These are phyloP conservation scores for Leccinum subgranulosum DNA, from an alignment of 768 basidiomycete genomes.

Conservation along the genomic window DNA sequence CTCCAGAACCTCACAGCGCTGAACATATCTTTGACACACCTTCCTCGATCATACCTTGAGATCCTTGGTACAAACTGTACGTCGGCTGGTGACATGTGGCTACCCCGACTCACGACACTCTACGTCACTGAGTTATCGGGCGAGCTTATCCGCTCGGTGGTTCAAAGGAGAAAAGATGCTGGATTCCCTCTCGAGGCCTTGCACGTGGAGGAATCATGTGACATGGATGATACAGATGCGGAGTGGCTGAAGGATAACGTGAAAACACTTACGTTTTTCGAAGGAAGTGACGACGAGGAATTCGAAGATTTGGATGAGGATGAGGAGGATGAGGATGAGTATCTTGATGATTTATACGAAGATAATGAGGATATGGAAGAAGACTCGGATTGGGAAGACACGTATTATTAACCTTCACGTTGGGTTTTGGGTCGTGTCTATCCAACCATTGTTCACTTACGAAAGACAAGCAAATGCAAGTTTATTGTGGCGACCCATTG, in stretches of 20 bases:
- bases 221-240: constrained; percentile 39
- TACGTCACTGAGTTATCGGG: constrained; percentile 45
- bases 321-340: too few relatives aligned
- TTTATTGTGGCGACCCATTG: neutral
- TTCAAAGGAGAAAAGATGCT: constrained; percentile 38
- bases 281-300: constrained; percentile 49
- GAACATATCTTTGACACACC: constrained; percentile 35
- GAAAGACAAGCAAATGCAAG: too few relatives aligned
- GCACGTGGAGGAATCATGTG: constrained; percentile 44
- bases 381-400: constrained; percentile 12
- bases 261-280: constrained; percentile 53
- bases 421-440: neutral
- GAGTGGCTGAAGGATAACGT: constrained; percentile 52
- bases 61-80: constrained; percentile 8
- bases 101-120: constrained; percentile 52
- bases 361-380: too few relatives aligned
- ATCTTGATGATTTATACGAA: constrained; percentile 1
- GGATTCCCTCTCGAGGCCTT: constrained; percentile 48
- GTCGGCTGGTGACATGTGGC: constrained; percentile 23
- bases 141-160: constrained; percentile 39
- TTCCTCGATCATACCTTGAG: constrained; percentile 28
- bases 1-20: constrained; percentile 46
- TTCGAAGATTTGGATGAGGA: constrained; percentile 21
- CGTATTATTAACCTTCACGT: constrained; percentile 1
- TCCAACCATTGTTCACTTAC: too few relatives aligned